Evolutionary conservation across 495 filamentous ascomycete genomes (phyloP).

Genomic region (Hypoxylon perforatum): DNA sequence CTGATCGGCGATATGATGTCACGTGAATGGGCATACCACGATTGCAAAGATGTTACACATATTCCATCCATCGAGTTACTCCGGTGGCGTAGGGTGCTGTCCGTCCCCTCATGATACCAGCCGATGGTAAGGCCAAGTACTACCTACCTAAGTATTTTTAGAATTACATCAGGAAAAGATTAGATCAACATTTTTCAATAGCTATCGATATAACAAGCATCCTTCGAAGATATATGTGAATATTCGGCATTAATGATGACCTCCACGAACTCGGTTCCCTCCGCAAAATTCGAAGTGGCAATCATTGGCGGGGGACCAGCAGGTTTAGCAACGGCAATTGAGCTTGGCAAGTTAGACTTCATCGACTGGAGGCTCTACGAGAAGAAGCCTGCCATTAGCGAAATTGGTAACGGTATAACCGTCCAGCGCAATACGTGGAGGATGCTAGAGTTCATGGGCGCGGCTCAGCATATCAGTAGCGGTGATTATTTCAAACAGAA

Average conservation of each 20-base stretch:
- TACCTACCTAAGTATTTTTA: no score
- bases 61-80: background rate
- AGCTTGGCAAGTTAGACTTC: slow-evolving; percentile 49
- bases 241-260: background rate
- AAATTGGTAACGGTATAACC: slow-evolving; percentile 35
- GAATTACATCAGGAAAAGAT: no score
- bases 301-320: slow-evolving; percentile 56
- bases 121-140: no score
- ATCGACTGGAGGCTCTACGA: slow-evolving; percentile 52
- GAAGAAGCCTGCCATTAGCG: slow-evolving; percentile 49
- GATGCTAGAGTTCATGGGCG: slow-evolving; percentile 40
- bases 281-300: slow-evolving; percentile 33
- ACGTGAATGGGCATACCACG: background rate
- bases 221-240: background rate
- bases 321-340: slow-evolving; percentile 52
- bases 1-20: background rate
- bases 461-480: slow-evolving; percentile 33
- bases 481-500: slow-evolving; percentile 34
- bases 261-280: background rate
- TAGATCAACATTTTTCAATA: no score
- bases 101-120: background rate
- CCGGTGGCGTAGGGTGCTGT: background rate
- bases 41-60: slow-evolving; percentile 6
- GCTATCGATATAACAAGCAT: no score
- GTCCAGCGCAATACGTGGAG: slow-evolving; percentile 45